Evolutionary conservation across 1,284 basidiomycete species (phyloP), one percentile per base, ranked within the genome.

Genomic region (Sanguinoderma infundibulare): DNA sequence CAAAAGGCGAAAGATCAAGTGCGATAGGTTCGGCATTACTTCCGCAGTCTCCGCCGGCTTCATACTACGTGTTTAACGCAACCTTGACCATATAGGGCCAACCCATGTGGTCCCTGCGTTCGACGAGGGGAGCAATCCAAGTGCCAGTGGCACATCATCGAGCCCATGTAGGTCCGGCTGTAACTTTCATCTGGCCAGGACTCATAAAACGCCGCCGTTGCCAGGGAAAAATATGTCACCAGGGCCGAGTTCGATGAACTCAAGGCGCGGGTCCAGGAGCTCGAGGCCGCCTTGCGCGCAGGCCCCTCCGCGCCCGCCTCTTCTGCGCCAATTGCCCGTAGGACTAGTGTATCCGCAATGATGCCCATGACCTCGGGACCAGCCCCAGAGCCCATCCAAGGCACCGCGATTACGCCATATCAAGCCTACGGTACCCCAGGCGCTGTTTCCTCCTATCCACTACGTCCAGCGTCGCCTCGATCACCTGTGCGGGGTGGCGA

Each of bases 1-100:
- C 71, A 87, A 87, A 65, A 72, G 85, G 62, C 77, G 85, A 39
- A 87, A 86, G 73, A 86, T 87, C 69, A 86, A 83, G 69, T 87
- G 85, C 69, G 83, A 87, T 72, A 82, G 85, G 77, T 83, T 69
- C 65, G 77, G 63, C 50, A 49, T 54, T 55, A 35, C 51, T n/a
- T 66, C 59, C 69, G 62, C 71, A 53, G 53, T 60, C 53, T 63
- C 38, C 63, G 58, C 59, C 60, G 61, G 42, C 42, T 64, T 57
- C 36, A 60, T 70, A 58, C 30, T 20, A 66, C 70, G 53, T 58
- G 63, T 51, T 55, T 60, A 62, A 61, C 67, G 55, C 52, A 49
- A 44, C 63, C 56, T 62, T 54, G 39, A 65, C 61, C 54, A 61
- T 68, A 15, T 64, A 83, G 81, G 68, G 78, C 76, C 5, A 81